Conservation (phyloP, 2,329 filamentous ascomycete species). For the Chaetomiaceae sp. region DNA sequence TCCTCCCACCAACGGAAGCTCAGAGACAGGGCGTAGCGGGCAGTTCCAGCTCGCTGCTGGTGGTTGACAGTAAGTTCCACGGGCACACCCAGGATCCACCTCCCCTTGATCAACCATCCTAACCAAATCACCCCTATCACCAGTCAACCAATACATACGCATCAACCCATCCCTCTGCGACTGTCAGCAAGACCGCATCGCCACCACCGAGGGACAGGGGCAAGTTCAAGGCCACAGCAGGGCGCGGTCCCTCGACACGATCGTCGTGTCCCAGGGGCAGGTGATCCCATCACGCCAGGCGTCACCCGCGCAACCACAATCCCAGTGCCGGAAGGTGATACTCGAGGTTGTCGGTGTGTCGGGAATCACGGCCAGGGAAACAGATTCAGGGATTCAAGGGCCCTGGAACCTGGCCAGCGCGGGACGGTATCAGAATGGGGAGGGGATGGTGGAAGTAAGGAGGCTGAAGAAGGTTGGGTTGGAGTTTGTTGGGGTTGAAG, state of each 20-base stretch:
- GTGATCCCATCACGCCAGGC: neutral
- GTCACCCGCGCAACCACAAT: neutral
- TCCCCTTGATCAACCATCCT: too few species aligned
- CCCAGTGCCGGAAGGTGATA: conserved; percentile 6
- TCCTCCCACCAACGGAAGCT: neutral
- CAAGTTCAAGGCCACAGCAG: neutral
- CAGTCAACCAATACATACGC: conserved; percentile 9
- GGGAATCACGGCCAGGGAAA: conserved; percentile 7
- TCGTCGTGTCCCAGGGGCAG: neutral
- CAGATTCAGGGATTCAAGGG: neutral
- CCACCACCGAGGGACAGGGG: neutral
- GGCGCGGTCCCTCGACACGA: neutral
- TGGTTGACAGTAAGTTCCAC: conserved; percentile 9
- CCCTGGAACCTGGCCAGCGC: conserved; percentile 3
- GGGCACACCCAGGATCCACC: neutral
- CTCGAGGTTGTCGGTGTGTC: neutral
- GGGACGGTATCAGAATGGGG: conserved; percentile 1
- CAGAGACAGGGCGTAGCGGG: neutral
- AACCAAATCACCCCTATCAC: neutral
- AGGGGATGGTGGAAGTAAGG: neutral
- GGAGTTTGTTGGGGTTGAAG: conserved; percentile 5
- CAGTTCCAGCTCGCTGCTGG: neutral
- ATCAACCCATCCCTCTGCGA: conserved; percentile 15
- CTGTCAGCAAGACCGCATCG: neutral
- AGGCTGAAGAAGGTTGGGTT: conserved; percentile 3